phyloP scores from a whole-genome alignment of 805 yeast species.

The Isabelozyma heimii region DNA sequence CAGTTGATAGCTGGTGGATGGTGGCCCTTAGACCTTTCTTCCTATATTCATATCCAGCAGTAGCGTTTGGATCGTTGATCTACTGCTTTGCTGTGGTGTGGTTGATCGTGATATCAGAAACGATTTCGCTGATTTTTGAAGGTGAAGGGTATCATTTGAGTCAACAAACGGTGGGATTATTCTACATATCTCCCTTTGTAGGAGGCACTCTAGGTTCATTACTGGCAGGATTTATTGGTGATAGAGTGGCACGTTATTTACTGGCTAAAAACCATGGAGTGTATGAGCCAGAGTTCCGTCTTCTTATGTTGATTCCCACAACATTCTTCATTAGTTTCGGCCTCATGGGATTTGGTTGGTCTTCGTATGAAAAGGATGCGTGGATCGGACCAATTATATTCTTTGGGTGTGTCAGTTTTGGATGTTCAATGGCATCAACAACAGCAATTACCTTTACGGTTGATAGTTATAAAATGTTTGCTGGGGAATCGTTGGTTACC shows the following conservation, averaged over 20 bases:
- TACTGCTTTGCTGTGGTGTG: slow-evolving; percentile 61
- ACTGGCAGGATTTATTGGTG: slow-evolving; percentile 50
- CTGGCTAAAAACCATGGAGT: slow-evolving; percentile 48
- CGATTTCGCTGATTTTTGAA: slow-evolving; percentile 49
- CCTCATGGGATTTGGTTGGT: slow-evolving; percentile 65
- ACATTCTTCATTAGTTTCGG: slow-evolving; percentile 47
- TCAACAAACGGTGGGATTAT: slow-evolving; percentile 47
- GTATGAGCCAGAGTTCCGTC: slow-evolving; percentile 63
- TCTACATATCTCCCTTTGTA: slow-evolving; percentile 53
- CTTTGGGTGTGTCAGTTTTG: slow-evolving; percentile 56
- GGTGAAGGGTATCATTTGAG: slow-evolving; percentile 44
- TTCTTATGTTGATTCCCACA: slow-evolving; percentile 50
- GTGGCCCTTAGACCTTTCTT: slow-evolving; percentile 54
- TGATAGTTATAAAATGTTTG: slow-evolving; percentile 55
- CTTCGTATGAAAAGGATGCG: slow-evolving; percentile 40
- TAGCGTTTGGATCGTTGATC: slow-evolving; percentile 49
- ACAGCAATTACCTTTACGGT: slow-evolving; percentile 60
- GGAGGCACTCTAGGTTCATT: slow-evolving; percentile 60
- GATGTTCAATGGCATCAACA: slow-evolving; percentile 60
- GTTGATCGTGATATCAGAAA: slow-evolving; percentile 60
- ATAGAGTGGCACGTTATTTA: slow-evolving; percentile 43
- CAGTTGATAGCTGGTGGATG: slow-evolving; percentile 52
- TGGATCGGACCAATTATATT: slow-evolving; percentile 61
- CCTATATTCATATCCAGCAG: slow-evolving; percentile 48
- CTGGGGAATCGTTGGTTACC: slow-evolving; percentile 57